Conservation (phyloP, 305 asterid genomes). For the Lippia alba region DNA sequence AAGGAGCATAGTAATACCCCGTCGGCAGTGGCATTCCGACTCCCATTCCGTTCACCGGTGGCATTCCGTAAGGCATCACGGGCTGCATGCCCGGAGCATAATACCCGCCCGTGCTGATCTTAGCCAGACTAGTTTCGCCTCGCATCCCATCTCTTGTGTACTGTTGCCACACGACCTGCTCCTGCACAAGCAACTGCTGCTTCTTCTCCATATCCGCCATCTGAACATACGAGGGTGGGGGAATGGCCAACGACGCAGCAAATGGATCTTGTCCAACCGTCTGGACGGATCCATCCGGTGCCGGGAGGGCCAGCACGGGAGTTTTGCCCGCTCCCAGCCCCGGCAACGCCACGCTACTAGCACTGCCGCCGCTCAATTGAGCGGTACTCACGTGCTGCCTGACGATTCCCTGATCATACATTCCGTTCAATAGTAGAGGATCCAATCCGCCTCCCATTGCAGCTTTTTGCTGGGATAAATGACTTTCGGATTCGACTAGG, state of each 20-base stretch:
- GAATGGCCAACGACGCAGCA: slow-evolving; percentile 71
- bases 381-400: slow-evolving; percentile 69
- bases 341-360: slow-evolving; percentile 82
- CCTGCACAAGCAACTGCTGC: slow-evolving; percentile 79
- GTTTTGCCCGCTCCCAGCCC: slow-evolving; percentile 63
- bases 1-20: slow-evolving; percentile 66
- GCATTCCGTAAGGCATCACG: slow-evolving; percentile 72
- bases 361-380: slow-evolving; percentile 69
- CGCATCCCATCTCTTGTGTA: slow-evolving; percentile 82
- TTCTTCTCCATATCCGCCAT: slow-evolving; percentile 93
- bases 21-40: slow-evolving; percentile 63
- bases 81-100: slow-evolving; percentile 60
- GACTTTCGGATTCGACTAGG: slow-evolving; percentile 77
- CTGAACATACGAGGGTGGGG: slow-evolving; percentile 85
- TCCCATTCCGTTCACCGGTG: slow-evolving; percentile 66
- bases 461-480: slow-evolving; percentile 73
- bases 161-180: slow-evolving; percentile 82
- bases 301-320: slow-evolving; percentile 83
- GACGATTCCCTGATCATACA: slow-evolving; percentile 90
- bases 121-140: slow-evolving; percentile 75
- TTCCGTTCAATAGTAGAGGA: slow-evolving; percentile 77
- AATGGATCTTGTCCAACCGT: slow-evolving; percentile 77
- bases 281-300: slow-evolving; percentile 79
- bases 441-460: slow-evolving; percentile 88
- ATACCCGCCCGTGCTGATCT: slow-evolving; percentile 66